These are phyloP conservation scores for Globomyces pollinis-pini DNA, from an alignment of 192 early-diverging fungal species.

Conservation along the genomic window DNA sequence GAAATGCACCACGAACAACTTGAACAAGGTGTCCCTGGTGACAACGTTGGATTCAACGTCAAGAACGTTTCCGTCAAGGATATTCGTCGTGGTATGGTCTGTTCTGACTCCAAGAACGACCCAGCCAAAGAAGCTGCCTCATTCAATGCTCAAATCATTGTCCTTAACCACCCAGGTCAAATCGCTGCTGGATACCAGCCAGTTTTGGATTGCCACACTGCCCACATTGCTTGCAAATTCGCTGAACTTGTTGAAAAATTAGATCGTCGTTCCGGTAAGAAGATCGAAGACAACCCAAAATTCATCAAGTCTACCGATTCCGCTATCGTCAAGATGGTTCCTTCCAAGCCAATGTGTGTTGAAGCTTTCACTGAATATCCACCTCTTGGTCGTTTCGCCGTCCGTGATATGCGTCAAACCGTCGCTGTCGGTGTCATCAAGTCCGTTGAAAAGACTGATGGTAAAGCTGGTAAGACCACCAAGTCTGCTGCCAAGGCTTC, in stretches of 20 bases:
- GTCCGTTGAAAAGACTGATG: constrained; percentile 76
- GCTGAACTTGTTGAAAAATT: constrained; percentile 88
- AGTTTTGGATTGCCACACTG: constrained; percentile 92
- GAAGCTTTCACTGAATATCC: constrained; percentile 89
- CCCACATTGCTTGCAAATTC: constrained; percentile 96
- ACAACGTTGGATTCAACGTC: constrained; percentile 99
- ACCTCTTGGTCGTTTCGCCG: constrained; percentile 92
- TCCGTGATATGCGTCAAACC: constrained; percentile 97
- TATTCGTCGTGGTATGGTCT: constrained; percentile 93
- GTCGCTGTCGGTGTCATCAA: constrained; percentile 97
- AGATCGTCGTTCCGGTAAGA: constrained; percentile 92
- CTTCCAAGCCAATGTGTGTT: constrained; percentile 94
- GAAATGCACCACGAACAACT: constrained; percentile 98
- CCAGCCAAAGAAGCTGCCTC: constrained; percentile 84
- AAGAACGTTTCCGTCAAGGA: constrained; percentile 98
- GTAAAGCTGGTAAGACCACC: constrained; percentile 66
- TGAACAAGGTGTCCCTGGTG: constrained; percentile 80
- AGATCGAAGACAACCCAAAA: constrained; percentile 86
- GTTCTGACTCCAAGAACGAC: constrained; percentile 95
- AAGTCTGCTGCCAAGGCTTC: constrained; percentile 67
- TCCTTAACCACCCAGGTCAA: constrained; percentile 95
- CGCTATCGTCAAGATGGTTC: constrained; percentile 91
- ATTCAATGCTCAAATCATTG: constrained; percentile 93
- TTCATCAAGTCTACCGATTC: constrained; percentile 93
- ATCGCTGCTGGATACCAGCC: constrained; percentile 91